phyloP scores from a whole-genome alignment of 106 monocot species.

The Acorus calamus region DNA sequence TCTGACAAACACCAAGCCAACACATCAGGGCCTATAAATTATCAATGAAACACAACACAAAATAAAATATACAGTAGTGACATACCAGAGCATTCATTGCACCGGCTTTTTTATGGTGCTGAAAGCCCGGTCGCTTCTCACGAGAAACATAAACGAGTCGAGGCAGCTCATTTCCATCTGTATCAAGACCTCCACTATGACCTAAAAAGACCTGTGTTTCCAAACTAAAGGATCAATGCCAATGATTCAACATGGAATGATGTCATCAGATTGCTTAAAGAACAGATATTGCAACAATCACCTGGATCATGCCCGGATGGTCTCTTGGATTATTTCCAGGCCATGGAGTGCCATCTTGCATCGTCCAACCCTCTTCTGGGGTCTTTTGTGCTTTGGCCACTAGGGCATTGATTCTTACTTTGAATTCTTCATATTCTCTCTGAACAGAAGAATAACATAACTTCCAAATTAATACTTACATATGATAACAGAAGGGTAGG shows the following conservation, averaged over 20 bases:
- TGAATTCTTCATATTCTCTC: constrained; percentile 95
- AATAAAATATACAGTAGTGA: constrained; percentile 2
- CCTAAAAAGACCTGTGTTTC: constrained; percentile 70
- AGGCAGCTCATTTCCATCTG: constrained; percentile 82
- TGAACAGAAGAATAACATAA: constrained; percentile 14
- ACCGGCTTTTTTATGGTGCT: constrained; percentile 95
- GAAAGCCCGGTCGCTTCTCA: constrained; percentile 87
- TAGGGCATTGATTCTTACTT: constrained; percentile 81
- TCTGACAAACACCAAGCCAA: constrained; percentile 25
- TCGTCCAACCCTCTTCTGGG: constrained; percentile 91
- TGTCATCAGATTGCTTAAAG: background rate
- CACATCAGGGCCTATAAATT: background rate
- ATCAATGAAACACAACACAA: background rate
- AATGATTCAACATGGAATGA: background rate
- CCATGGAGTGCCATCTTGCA: constrained; percentile 91
- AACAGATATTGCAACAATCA: constrained; percentile 2
- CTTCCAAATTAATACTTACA: too few species aligned
- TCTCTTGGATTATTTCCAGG: constrained; percentile 92
- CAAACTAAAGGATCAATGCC: background rate
- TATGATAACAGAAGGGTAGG: too few species aligned
- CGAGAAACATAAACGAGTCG: constrained; percentile 91
- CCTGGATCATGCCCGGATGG: constrained; percentile 97
- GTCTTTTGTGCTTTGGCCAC: constrained; percentile 89
- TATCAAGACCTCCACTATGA: constrained; percentile 80
- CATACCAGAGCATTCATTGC: constrained; percentile 89